Evolutionary conservation across 2,329 filamentous ascomycete genomes (phyloP).

Genomic region (Emmonsia crescens): DNA sequence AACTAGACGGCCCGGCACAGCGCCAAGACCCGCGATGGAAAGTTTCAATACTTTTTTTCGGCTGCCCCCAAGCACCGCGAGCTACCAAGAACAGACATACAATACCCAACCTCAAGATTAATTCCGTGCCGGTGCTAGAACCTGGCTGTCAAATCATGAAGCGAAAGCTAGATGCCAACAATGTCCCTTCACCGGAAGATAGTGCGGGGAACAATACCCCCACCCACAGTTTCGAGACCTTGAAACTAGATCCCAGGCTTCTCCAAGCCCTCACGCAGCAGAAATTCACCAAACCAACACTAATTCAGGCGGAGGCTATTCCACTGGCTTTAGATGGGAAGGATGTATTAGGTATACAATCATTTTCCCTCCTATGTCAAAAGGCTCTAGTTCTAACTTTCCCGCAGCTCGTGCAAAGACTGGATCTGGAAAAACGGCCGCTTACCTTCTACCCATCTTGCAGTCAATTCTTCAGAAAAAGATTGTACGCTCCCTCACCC

Average conservation of each 20-base stretch:
- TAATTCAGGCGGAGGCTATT: slow-evolving; percentile 77
- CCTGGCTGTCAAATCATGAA: slow-evolving; percentile 31
- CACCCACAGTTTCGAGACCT: slow-evolving; percentile 51
- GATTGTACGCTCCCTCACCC: slow-evolving; percentile 36
- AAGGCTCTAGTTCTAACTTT: neutral
- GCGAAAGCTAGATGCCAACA: slow-evolving; percentile 39
- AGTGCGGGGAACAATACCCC: slow-evolving; percentile 15
- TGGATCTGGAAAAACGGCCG: slow-evolving; percentile 94
- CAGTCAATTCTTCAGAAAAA: slow-evolving; percentile 75
- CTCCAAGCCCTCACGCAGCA: slow-evolving; percentile 77
- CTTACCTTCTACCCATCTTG: slow-evolving; percentile 82
- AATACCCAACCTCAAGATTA: neutral
- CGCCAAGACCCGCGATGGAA: slow-evolving; percentile 3
- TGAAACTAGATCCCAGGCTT: slow-evolving; percentile 74
- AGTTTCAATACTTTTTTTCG: slow-evolving; percentile 1
- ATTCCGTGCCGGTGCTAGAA: neutral
- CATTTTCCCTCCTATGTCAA: neutral
- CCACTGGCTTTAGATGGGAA: slow-evolving; percentile 77
- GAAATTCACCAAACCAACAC: slow-evolving; percentile 76
- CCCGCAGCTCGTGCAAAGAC: slow-evolving; percentile 71
- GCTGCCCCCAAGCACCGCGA: neutral
- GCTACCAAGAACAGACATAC: neutral
- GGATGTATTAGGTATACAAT: slow-evolving; percentile 57
- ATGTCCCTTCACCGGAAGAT: slow-evolving; percentile 32
- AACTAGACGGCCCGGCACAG: neutral